Evolutionary conservation across 2,329 filamentous ascomycete species (phyloP).

Genomic region (Pseudogymnoascus sp.): DNA sequence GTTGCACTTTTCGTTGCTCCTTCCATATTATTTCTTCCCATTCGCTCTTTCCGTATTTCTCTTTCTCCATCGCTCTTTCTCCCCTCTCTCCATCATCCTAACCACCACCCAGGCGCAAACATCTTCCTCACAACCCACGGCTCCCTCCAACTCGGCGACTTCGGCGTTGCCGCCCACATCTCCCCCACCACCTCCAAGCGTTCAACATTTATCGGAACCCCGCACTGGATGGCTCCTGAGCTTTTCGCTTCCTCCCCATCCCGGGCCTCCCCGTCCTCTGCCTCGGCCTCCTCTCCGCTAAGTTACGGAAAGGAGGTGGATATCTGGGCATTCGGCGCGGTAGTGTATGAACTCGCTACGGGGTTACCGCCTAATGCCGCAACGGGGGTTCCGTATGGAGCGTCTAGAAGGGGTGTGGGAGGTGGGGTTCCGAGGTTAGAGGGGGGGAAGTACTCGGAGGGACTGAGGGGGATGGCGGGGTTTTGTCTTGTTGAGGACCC

Average conservation of each 20-base stretch:
- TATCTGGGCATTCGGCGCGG: slow-evolving; percentile 79
- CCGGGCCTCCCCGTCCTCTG: too few relatives aligned
- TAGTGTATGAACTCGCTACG: slow-evolving; percentile 73
- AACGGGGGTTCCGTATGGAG: slow-evolving; percentile 39
- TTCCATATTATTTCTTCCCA: too few relatives aligned
- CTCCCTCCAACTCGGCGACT: slow-evolving; percentile 73
- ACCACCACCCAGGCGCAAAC: slow-evolving; percentile 50
- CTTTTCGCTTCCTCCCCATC: slow-evolving; percentile 49
- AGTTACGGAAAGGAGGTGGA: slow-evolving; percentile 68
- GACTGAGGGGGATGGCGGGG: slow-evolving; percentile 61
- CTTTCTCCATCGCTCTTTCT: too few relatives aligned
- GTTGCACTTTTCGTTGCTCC: too few relatives aligned
- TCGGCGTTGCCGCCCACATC: slow-evolving; percentile 70
- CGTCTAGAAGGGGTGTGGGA: slow-evolving; percentile 49
- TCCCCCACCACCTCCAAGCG: slow-evolving; percentile 65
- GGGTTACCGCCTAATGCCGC: slow-evolving; percentile 65
- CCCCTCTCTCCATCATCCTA: not conserved
- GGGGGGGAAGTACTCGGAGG: slow-evolving; percentile 62
- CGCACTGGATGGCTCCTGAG: slow-evolving; percentile 82
- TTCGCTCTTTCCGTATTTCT: not conserved
- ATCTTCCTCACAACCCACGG: slow-evolving; percentile 72
- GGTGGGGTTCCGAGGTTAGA: slow-evolving; percentile 61
- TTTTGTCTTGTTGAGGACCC: slow-evolving; percentile 67
- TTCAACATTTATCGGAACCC: slow-evolving; percentile 73
- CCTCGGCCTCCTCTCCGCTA: slow-evolving; percentile 41